Evolutionary conservation across 805 yeast species (phyloP).

Genomic region (Myxozyma melibiosi): DNA sequence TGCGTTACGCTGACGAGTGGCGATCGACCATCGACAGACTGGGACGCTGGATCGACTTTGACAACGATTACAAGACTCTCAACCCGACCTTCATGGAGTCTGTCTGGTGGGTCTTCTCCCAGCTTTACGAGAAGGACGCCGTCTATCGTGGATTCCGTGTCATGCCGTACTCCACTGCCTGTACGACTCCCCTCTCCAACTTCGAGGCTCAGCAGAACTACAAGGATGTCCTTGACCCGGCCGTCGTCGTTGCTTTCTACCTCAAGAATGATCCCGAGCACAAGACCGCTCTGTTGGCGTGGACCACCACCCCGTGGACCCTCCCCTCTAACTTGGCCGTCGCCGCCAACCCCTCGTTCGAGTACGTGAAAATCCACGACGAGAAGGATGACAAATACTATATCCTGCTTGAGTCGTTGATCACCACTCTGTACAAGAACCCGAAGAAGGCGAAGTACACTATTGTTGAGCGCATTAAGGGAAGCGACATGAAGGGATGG

Average conservation of each 20-base stretch:
- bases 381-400: conserved; percentile 80
- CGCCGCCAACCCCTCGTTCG: conserved; percentile 88
- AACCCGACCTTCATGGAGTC: conserved; percentile 97
- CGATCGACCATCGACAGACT: conserved; percentile 86
- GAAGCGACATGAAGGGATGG: conserved; percentile 75
- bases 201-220: conserved; percentile 98
- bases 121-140: conserved; percentile 77
- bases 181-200: conserved; percentile 93
- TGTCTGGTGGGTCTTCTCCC: conserved; percentile 98
- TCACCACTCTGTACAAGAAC: conserved; percentile 87
- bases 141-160: conserved; percentile 96
- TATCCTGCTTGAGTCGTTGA: conserved; percentile 79
- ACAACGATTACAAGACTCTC: conserved; percentile 80
- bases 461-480: conserved; percentile 76
- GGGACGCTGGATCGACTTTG: conserved; percentile 99
- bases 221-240: conserved; percentile 96
- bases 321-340: conserved; percentile 90
- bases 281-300: conserved; percentile 82
- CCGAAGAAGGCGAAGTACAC: conserved; percentile 88
- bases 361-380: conserved; percentile 88
- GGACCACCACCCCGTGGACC: conserved; percentile 99
- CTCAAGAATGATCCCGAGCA: conserved; percentile 64
- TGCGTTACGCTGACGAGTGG: conserved; percentile 97
- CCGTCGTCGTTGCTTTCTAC: conserved; percentile 89
- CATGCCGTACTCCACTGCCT: conserved; percentile 98